Evolutionary conservation across 306 rosid genomes (phyloP), one percentile per base, ranked within the genome.

Genomic region (Vigna angularis): DNA sequence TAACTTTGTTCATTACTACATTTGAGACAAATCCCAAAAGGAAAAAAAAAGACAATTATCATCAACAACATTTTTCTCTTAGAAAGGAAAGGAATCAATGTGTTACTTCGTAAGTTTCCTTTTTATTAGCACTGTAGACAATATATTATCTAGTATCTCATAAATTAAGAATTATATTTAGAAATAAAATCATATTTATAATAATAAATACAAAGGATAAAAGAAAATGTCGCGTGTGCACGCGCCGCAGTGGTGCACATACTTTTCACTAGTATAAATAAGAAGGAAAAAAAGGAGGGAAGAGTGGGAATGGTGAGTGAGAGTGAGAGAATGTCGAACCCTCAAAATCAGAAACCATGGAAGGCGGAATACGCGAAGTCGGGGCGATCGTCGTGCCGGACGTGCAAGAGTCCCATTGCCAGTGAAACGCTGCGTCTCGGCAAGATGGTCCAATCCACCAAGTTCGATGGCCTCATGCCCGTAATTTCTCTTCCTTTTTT

Each of bases 381-480:
- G 0, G 90, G 91, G 4, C 49, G 98, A 78, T 91, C 98, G 11
- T 88, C 98, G 18, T 95, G 99, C 91, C 86, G 94, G 77, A 87
- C 91, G 48, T 95, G 99, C 85, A 95, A 88, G 80, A 58, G 1
- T 50, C 18, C 87, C 89, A 95, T 95, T 74, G 85, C 58, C 67
- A 88, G 81, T 81, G 99, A 95, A 75, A 55, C 20, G 1, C 87
- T 95, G 52, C 99, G 99, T 68, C 89, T 95, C 28, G 99, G 99
- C 77, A 95, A 93, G 82, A 95, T 95, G 97, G 98, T 95, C 9
- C 93, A 91, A 72, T 89, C 98, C 83, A 74, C 87, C 77, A 93
- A 93, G 81, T 93, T 95, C 86, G 99, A 95, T 51, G 99, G 99
- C 78, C 77, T 93, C 78, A 91, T 95, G 97, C 97, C 99, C 15